Evolutionary conservation across 176 grass and related monocot species (phyloP), one percentile per base, ranked within the genome.

Genomic region (Zizania latifolia): DNA sequence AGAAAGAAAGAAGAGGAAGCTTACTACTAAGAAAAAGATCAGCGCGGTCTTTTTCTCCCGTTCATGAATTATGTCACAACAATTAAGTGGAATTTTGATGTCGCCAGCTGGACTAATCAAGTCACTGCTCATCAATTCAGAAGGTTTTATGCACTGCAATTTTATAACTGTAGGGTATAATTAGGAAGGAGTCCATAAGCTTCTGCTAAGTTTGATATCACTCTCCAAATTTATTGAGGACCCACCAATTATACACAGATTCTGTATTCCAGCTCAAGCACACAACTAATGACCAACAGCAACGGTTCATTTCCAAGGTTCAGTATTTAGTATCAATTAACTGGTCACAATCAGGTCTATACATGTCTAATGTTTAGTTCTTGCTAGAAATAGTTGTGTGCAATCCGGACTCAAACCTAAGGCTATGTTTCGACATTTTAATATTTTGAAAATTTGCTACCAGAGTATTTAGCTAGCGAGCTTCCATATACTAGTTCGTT

Each of bases 211-310:
- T 15, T 75, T 73, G 26, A 45, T 44, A 66, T 67, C 81, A 46
- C 51, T 76, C 38, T 76, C 81, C 51, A 68, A 43, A 58, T 48
- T 83, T 59, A 83, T 59, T 68, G 62, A 9, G 50, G 28, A 1
- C 30, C 50, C 37, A 58, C 27, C 36, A 73, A 41, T 65, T 73
- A 44, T 74, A 66, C n/a, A n/a, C 61, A 75, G 14, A 6, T 50
- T 45, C 51, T 68, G 62, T 57, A n/a, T n/a, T n/a, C 62, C 71
- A 83, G 50, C 62, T 76, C 81, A 45, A 83, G 28, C 22, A 58
- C 59, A 76, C 62, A 68, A 51, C 71, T 68, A 67, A 41, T 63
- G 59, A n/a, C n/a, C n/a, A 46, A 34, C 32, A 24, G 54, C 35
- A n/a, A n/a, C n/a, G n/a, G n/a, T n/a, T n/a, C n/a, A 41, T 17